Base-by-base conservation (phyloP, 2,329 filamentous ascomycete genomes). In the Shiraia bambusicola region DNA sequence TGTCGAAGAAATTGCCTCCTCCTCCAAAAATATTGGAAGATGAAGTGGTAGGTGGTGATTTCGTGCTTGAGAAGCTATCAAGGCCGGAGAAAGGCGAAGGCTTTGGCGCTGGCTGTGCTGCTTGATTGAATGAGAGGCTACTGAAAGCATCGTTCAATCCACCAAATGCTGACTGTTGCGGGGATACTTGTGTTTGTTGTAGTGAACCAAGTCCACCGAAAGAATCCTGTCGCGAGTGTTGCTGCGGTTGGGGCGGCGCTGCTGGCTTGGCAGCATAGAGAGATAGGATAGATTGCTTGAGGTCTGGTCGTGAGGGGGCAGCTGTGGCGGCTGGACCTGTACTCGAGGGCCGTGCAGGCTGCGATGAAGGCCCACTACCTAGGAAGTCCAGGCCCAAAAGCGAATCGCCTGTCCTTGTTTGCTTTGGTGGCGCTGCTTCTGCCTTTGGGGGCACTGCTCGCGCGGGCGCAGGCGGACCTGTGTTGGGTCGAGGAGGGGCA, bases 251-350 rank as follows among this genome's bases (percentile, higher is more conserved):
- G 40, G 77, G 72, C 30, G 76, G 71, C 8, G 81, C 54, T 56
- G 87, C 86, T n/a, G 88, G 83, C 62, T 89, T 87, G 1, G 88
- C 87, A 9, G 91, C 89, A 65, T 98, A 98, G 12, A 98, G 79
- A 6, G 93, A 98, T 34, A 98, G 73, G 47, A 98, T 98, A 2
- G 92, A 97, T 69, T 96, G 92, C 72, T 98, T 98, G 46, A 98
- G 75, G 65, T 98, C 93, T 2, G 92, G 91, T 48, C 93, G 80
- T 32, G 90, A 94, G 56, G 87, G 84, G 10, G 79, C 78, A 13
- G 75, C 75, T 29, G 55, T 42, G 3, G 77, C 66, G 4, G 78
- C 77, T 10, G 83, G 82, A 4, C 84, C 80, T 14, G 88, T 89
- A 71, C 88, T 95, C 5, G 88, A 82, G n/a, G 91, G 87, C 38